phyloP scores from a whole-genome alignment of 2,329 filamentous ascomycete species.

The Cytospora leucostoma region DNA sequence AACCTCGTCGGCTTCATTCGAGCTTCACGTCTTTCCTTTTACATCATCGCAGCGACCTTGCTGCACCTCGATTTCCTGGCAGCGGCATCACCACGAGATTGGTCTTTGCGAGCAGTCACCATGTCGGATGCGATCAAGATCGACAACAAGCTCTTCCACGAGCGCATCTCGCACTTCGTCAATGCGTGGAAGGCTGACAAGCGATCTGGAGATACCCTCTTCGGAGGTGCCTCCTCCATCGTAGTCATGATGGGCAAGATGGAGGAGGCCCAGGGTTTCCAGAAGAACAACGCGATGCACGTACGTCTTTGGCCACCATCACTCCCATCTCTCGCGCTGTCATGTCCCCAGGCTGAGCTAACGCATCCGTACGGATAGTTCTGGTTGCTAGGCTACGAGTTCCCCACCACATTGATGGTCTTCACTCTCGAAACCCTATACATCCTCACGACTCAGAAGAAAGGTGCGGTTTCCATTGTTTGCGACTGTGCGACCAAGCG shows the following conservation, averaged over 20 bases:
- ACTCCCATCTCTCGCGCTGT: background rate
- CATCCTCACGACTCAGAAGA: constrained; percentile 94
- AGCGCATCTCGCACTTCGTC: constrained; percentile 83
- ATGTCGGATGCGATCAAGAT: constrained; percentile 84
- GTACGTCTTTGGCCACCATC: constrained; percentile 49
- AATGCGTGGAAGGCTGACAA: constrained; percentile 96
- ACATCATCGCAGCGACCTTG: constrained; percentile 25
- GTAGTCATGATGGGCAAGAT: constrained; percentile 93
- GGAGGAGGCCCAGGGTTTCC: constrained; percentile 80
- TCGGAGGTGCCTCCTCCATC: constrained; percentile 84
- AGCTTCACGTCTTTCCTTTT: constrained; percentile 4
- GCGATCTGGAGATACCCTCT: constrained; percentile 80
- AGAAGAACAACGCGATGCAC: constrained; percentile 96
- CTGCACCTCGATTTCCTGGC: constrained; percentile 24
- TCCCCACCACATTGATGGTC: constrained; percentile 91
- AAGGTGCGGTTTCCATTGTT: constrained; percentile 59
- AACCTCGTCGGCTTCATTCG: constrained; percentile 17
- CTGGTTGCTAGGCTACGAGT: constrained; percentile 98
- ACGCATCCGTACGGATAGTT: constrained; percentile 59
- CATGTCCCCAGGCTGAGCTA: constrained; percentile 19
- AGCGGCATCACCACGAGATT: constrained; percentile 22
- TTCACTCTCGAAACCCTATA: constrained; percentile 87
- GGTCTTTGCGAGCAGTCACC: constrained; percentile 40
- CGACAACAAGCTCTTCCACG: constrained; percentile 90
- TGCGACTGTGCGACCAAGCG: background rate